Evolutionary conservation across 352 stramenopile genomes (phyloP), one percentile per base, ranked within the genome.

Genomic region (Phytophthora melonis): DNA sequence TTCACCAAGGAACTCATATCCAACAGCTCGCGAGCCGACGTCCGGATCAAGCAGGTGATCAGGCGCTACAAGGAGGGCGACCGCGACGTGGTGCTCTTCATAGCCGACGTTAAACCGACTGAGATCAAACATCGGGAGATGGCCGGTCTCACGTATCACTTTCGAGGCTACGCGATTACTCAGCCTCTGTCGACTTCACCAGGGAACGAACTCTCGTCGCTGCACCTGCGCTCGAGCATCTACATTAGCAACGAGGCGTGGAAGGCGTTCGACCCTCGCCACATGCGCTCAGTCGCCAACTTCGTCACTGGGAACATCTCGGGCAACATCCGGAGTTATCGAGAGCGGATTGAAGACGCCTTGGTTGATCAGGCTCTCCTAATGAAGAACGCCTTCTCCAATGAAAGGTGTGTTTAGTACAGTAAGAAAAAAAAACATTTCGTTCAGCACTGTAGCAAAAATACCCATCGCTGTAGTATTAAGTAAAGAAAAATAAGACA

Each of bases 211-310:
- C 65, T 70, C 30, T 76, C 80, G 36, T 74, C 88, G 16, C 62
- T 91, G 53, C 78, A 89, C 60, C 75, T 77, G 55, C 84, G 74
- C 57, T 69, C 74, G 18, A 70, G 84, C 21, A 78, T 84, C 41
- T 80, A 72, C 14, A 72, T 82, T 19, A 72, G 87, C 47, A 76
- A 79, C 41, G 77, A 52, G 3, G 55, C 78, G 47, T 67, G 66
- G 19, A 55, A 54, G 34, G 45, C 64, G 19, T 60, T 69, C 55
- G 55, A 75, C 23, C 23, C 77, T 39, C 55, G 39, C 4, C 64
- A 81, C 30, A 64, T 78, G 7, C 74, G 77, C 8, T 65, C 74
- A 43, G 65, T 86, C 23, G 72, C 72, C 10, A 69, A 79, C 34
- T 86, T 86, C 39, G 32, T 84, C 11, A 71, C 82, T 62, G 75